Base-by-base conservation (phyloP, 768 basidiomycete species). In the Suillus discolor region DNA sequence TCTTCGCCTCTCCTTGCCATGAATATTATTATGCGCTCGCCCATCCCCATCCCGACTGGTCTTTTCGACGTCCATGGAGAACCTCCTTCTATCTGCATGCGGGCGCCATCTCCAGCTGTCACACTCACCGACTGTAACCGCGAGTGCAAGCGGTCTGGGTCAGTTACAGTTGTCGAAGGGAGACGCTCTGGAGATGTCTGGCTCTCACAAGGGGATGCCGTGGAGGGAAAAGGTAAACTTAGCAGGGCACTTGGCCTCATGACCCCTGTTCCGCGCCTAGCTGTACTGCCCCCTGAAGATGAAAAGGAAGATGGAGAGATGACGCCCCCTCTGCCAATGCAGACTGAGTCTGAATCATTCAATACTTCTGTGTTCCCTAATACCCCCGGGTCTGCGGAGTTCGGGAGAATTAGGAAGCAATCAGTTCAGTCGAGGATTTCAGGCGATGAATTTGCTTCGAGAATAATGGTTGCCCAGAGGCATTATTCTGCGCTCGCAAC, bases 121-220 rank as follows among this genome's bases (percentile, higher is more conserved):
- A 79, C 79, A 2, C 61, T 75, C 28, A 67, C 68, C 28, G 62
- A 59, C 6, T 68, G 66, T 49, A 38, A 54, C 54, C 36, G 68
- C 23, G 84, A 87, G 62, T 87, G 86, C 75, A 90, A 89, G 73
- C 85, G 85, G 63, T 89, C 87, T 74, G 85, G 82, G 57, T 87
- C 85, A 66, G 68, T 79, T 61, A 90, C 88, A 23, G 85, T 90
- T 47, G 86, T 91, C 25, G 89, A 91, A 74, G 86, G 85, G 36
- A 84, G 88, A 39, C 87, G 88, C 57, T 90, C 89, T 69, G 88
- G 89, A 31, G 90, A 92, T 69, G 86, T 92, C 36, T 91, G 91
- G 91, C 75, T 92, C 68, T 74, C 84, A 15, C 89, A 88, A 62
- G 89, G 90, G n/a, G 86, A 91, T 66, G 90, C 90, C 8, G 79